A percentile compares a stretch with the other conserved stretches of the same genome.
Conservation (phyloP, 2,329 filamentous ascomycete genomes). For the Coccinonectria pachysandricola region DNA sequence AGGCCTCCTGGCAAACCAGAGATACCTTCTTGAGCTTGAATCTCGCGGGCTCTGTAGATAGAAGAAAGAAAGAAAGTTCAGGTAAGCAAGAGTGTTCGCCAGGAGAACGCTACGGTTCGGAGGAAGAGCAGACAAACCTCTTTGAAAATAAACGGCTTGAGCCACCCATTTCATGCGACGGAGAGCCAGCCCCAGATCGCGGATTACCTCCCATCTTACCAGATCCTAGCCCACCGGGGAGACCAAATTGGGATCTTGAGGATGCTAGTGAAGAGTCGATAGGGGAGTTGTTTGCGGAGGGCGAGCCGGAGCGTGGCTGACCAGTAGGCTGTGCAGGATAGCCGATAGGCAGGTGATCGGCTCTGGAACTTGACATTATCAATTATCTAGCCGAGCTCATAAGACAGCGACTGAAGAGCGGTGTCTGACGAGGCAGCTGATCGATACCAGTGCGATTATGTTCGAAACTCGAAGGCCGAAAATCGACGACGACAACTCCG, state of each 20-base stretch:
- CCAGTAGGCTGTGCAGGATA: constrained; percentile 61
- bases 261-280: constrained; percentile 58
- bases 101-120: constrained; percentile 1
- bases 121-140: constrained; percentile 47
- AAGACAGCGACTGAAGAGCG: constrained; percentile 17
- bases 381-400: constrained; percentile 57
- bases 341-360: constrained; percentile 78
- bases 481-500: no score
- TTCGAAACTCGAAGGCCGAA: no score
- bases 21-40: constrained; percentile 91
- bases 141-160: constrained; percentile 77
- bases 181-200: constrained; percentile 86
- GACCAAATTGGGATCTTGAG: constrained; percentile 63
- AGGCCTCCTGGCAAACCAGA: constrained; percentile 56
- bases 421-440: constrained; percentile 18
- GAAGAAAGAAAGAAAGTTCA: constrained; percentile 3
- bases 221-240: constrained; percentile 51
- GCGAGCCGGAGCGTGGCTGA: constrained; percentile 66
- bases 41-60: constrained; percentile 74
- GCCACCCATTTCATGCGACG: constrained; percentile 77
- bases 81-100: constrained; percentile 6
- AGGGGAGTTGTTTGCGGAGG: constrained; percentile 70
- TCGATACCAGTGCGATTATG: no score
- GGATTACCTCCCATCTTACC: constrained; percentile 49
- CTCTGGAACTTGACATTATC: constrained; percentile 87